Conservation (phyloP, 768 basidiomycete species). For the Tylopilus sp. region DNA sequence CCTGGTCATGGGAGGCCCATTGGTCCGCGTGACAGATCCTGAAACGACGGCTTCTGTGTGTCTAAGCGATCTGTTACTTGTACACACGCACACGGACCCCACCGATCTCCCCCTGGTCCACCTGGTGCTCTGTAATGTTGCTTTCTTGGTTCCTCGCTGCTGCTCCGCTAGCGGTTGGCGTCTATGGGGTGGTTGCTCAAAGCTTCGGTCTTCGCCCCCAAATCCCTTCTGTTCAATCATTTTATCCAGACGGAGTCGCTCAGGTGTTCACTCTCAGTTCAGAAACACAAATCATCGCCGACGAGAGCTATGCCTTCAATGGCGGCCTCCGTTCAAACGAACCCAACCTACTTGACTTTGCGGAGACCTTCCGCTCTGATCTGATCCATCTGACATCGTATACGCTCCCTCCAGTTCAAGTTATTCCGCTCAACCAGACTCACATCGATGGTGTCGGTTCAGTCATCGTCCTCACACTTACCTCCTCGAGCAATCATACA, state of each 20-base stretch:
- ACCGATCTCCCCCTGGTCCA: not conserved
- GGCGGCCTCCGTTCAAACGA: constrained; percentile 11
- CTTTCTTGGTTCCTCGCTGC: not conserved
- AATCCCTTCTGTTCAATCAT: constrained; percentile 38
- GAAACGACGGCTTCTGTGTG: too few relatives aligned
- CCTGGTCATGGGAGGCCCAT: too few relatives aligned
- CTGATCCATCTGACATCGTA: constrained; percentile 32
- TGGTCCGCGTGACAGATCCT: too few relatives aligned
- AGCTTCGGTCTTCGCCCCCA: constrained; percentile 33
- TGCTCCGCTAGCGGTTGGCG: not conserved
- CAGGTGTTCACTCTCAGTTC: constrained; percentile 30
- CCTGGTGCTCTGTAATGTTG: constrained; percentile 5
- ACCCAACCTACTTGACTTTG: constrained; percentile 35
- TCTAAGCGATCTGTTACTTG: too few relatives aligned
- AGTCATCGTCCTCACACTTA: constrained; percentile 33
- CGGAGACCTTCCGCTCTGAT: constrained; percentile 36
- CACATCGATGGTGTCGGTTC: constrained; percentile 1
- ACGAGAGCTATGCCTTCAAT: constrained; percentile 22
- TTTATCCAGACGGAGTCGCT: constrained; percentile 19
- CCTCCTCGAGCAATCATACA: constrained; percentile 22
- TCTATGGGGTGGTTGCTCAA: not conserved
- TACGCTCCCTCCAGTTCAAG: constrained; percentile 20
- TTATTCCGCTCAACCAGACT: constrained; percentile 10
- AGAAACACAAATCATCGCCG: constrained; percentile 36
- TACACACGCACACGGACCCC: not conserved